phyloP scores from a whole-genome alignment of 78 protist species.

The Dictyostelium firmibasis region DNA sequence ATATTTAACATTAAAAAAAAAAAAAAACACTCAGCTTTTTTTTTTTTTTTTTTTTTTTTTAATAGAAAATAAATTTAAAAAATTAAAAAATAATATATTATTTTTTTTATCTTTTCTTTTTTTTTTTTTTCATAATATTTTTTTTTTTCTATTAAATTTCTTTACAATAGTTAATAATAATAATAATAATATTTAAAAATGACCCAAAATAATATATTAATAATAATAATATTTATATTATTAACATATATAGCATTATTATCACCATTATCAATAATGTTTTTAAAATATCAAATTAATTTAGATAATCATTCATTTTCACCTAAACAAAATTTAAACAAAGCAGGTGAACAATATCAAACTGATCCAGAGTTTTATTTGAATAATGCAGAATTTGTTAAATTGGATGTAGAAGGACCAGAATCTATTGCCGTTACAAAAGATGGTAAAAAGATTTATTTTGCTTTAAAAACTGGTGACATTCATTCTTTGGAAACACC shows the following conservation, averaged over 20 bases:
- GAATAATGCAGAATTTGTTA: background rate
- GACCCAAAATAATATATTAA: background rate
- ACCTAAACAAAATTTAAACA: background rate
- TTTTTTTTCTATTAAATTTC: too few species aligned
- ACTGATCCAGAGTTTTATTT: background rate
- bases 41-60: too few species aligned
- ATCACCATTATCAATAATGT: background rate
- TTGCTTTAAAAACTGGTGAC: constrained; percentile 13
- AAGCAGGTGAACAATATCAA: background rate
- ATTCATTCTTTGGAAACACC: constrained; percentile 25
- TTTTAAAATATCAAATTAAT: background rate
- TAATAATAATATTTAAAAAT: too few species aligned
- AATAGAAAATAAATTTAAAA: too few species aligned
- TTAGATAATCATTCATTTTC: background rate
- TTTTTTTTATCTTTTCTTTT: too few species aligned
- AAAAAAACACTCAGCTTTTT: too few species aligned
- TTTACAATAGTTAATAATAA: too few species aligned
- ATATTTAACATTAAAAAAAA: too few species aligned
- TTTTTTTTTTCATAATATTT: too few species aligned
- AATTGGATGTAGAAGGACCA: constrained; percentile 28
- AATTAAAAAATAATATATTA: too few species aligned
- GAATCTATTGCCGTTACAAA: constrained; percentile 10
- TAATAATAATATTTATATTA: background rate
- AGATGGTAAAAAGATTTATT: background rate
- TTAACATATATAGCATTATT: background rate